A percentile compares a stretch with the other conserved stretches of the same genome.
These are phyloP conservation scores for Fusarium veterinarium DNA, from an alignment of 2,329 filamentous ascomycete species.

Conservation along the genomic window DNA sequence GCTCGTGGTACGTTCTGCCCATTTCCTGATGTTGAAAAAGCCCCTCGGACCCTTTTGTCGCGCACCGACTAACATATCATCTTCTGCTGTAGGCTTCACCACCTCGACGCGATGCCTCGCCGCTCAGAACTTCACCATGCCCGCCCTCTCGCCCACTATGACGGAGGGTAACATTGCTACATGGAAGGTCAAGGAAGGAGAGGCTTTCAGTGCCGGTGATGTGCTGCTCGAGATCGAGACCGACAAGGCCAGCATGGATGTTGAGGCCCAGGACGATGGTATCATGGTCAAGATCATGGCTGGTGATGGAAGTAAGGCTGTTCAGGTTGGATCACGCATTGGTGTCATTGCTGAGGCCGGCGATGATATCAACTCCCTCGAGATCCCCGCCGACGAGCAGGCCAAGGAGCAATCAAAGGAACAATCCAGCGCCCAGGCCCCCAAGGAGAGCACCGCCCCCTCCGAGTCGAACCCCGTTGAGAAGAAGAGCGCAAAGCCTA, in stretches of 20 bases:
- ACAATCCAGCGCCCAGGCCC: slow-evolving; percentile 42
- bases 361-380: slow-evolving; percentile 79
- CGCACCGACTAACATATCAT: slow-evolving; percentile 38
- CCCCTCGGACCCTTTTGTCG: slow-evolving; percentile 41
- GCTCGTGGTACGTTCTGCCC: slow-evolving; percentile 66
- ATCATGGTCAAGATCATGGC: slow-evolving; percentile 85
- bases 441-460: slow-evolving; percentile 52
- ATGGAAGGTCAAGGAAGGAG: slow-evolving; percentile 90
- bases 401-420: slow-evolving; percentile 77
- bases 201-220: slow-evolving; percentile 83
- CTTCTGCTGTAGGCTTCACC: slow-evolving; percentile 66
- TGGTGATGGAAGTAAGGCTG: slow-evolving; percentile 77
- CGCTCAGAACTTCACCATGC: slow-evolving; percentile 91
- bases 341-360: slow-evolving; percentile 84
- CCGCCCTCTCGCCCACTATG: slow-evolving; percentile 91
- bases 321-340: slow-evolving; percentile 84
- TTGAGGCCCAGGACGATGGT: slow-evolving; percentile 91
- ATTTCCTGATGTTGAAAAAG: slow-evolving; percentile 11
- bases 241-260: slow-evolving; percentile 94
- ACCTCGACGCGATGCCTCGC: slow-evolving; percentile 72
- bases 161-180: slow-evolving; percentile 89
- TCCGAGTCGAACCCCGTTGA: slow-evolving; percentile 51
- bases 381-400: slow-evolving; percentile 78
- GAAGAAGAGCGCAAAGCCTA: slow-evolving; percentile 51
- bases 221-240: slow-evolving; percentile 93